Evolutionary conservation across 2,329 filamentous ascomycete genomes (phyloP).

Genomic region (Mycosphaerella arachidis): DNA sequence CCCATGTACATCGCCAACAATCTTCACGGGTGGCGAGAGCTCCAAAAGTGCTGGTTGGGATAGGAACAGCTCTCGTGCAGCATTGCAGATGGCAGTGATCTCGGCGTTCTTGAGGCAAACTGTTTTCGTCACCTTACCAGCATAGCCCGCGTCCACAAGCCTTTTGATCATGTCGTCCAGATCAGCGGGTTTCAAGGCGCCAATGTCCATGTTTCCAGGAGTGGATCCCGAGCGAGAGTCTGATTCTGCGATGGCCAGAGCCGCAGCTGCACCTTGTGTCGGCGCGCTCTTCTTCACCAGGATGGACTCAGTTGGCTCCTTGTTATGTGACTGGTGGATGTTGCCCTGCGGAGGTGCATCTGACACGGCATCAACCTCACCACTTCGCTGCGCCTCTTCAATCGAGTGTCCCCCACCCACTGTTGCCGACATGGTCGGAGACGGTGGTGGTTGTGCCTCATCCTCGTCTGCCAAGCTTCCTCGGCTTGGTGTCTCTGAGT

Average conservation of each 20-base stretch:
- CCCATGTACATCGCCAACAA: conserved; percentile 93
- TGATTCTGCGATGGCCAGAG: conserved; percentile 19
- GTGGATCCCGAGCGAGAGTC: conserved; percentile 32
- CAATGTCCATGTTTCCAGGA: conserved; percentile 69
- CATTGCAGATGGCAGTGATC: conserved; percentile 87
- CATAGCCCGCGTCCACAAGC: conserved; percentile 88
- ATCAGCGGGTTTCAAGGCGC: conserved; percentile 86
- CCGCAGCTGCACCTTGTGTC: conserved; percentile 27
- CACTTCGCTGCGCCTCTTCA: conserved; percentile 72
- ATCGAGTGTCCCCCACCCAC: conserved; percentile 71
- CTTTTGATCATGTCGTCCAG: conserved; percentile 96
- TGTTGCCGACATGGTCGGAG: conserved; percentile 74
- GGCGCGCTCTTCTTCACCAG: conserved; percentile 62
- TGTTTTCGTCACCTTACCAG: conserved; percentile 94
- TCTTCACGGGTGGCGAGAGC: conserved; percentile 91
- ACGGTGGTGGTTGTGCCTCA: conserved; percentile 62
- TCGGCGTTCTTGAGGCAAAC: conserved; percentile 97
- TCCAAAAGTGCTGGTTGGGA: conserved; percentile 90
- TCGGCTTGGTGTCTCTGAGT: conserved; percentile 35
- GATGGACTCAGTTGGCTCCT: conserved; percentile 82
- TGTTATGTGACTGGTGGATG: conserved; percentile 49
- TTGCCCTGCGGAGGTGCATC: conserved; percentile 75
- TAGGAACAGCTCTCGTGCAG: conserved; percentile 81
- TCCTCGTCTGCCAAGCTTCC: conserved; percentile 26
- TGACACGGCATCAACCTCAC: conserved; percentile 91